Base-by-base conservation (phyloP, 345 rosid genomes). In the Populus tremula region DNA sequence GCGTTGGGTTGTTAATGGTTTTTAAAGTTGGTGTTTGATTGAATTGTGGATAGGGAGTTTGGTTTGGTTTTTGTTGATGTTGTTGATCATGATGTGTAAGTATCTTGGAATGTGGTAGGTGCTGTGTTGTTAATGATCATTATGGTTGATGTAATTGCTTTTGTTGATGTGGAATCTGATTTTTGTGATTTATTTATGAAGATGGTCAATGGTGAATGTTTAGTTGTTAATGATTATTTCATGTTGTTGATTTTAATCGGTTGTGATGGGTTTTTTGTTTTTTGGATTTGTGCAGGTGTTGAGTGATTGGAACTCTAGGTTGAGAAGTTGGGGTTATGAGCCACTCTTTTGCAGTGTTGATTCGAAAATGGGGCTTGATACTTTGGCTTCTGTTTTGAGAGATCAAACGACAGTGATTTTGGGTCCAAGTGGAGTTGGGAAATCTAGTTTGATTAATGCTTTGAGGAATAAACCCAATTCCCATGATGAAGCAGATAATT, bases 371-470 rank as follows among this genome's bases (percentile, higher is more conserved):
- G 97, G 96, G 59, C 93, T 95, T 72, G 93, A 90, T 62, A 76
- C 87, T 0, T 88, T 95, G 45, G 89, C 93, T 6, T 87, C 78
- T 47, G 72, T 76, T 50, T 63, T 95, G 87, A 86, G 87, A 79
- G 87, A 91, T 86, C 97, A 91, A 80, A 95, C 92, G 16, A 89
- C 92, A n/a, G 99, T 95, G 63, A 84, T 93, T 69, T 97, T 95
- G 41, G 98, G 99, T 49, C 99, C 99, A n/a, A 95, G 99, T 84
- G 99, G 99, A 81, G 99, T 93, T 25, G 98, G 99, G 62, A 95
- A 95, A 80, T 95, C 99, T 33, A 95, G 99, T 76, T 83, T 95
- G 39, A 95, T 95, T 69, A 95, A 95, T 77, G 86, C 87, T 41
- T 75, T 95, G 81, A 87, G 98, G 80, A 91, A 88, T 81, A 80